Percentiles rank a stretch among this genome's conserved stretches.
Evolutionary conservation across 2,329 filamentous ascomycete genomes (phyloP).

Genomic region (Cercospora sp.): DNA sequence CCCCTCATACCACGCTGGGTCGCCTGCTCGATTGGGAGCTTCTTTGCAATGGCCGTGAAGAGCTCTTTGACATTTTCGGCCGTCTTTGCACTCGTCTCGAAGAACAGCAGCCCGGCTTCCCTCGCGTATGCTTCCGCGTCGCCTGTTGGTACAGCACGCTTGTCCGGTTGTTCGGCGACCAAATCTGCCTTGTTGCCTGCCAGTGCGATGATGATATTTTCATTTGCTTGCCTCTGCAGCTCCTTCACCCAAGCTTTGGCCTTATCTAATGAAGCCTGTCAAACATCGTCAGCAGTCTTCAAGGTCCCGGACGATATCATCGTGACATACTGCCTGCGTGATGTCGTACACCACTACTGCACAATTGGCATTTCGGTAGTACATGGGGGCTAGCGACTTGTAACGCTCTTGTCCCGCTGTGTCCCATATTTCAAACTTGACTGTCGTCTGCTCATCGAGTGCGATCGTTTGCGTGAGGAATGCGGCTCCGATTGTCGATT

Average conservation of each 20-base stretch:
- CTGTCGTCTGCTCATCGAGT: slow-evolving; percentile 94
- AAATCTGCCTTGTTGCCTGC: slow-evolving; percentile 98
- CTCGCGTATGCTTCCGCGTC: slow-evolving; percentile 94
- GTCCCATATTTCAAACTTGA: slow-evolving; percentile 99
- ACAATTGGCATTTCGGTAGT: slow-evolving; percentile 99
- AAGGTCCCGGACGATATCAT: not conserved
- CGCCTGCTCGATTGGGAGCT: slow-evolving; percentile 91
- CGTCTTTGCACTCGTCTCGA: slow-evolving; percentile 97
- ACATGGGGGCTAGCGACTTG: slow-evolving; percentile 98
- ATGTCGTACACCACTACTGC: slow-evolving; percentile 99
- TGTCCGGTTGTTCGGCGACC: slow-evolving; percentile 90
- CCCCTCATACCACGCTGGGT: slow-evolving; percentile 80
- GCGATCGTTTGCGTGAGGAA: slow-evolving; percentile 99
- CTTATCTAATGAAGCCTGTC: slow-evolving; percentile 91
- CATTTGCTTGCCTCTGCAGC: slow-evolving; percentile 96
- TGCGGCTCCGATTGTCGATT: slow-evolving; percentile 96
- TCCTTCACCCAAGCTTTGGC: slow-evolving; percentile 99
- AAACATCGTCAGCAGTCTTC: slow-evolving; percentile 26
- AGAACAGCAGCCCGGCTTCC: slow-evolving; percentile 93
- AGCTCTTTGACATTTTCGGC: slow-evolving; percentile 93
- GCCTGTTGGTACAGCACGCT: slow-evolving; percentile 83
- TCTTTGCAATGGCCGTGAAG: slow-evolving; percentile 97
- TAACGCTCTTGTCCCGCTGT: slow-evolving; percentile 98
- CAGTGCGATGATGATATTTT: slow-evolving; percentile 98
- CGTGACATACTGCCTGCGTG: slow-evolving; percentile 80